Conservation (phyloP, 805 yeast genomes). For the Diddensiella caesifluorescens region DNA sequence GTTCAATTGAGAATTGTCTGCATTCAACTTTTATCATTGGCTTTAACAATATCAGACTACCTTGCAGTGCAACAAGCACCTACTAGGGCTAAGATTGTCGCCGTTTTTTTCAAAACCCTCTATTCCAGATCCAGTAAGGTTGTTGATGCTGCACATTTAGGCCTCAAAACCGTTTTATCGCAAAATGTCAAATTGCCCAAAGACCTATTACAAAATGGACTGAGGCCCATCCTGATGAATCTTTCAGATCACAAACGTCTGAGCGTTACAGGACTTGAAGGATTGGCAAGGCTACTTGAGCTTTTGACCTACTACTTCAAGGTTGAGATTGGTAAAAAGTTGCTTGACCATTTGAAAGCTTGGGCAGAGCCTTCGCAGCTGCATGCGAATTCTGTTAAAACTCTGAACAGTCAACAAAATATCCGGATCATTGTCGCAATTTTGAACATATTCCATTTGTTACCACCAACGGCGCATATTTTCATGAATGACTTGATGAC, state of each 20-base stretch:
- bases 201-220: conserved; percentile 89
- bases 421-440: conserved; percentile 87
- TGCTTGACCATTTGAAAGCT: conserved; percentile 88
- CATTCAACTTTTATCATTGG: conserved; percentile 72
- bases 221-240: conserved; percentile 93
- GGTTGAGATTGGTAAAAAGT: conserved; percentile 91
- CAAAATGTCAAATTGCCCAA: conserved; percentile 88
- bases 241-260: conserved; percentile 88
- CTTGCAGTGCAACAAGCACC: conserved; percentile 53
- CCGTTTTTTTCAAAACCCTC: conserved; percentile 91
- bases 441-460: conserved; percentile 80
- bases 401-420: conserved; percentile 71
- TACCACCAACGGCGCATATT: conserved; percentile 89
- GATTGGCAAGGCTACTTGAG: conserved; percentile 80
- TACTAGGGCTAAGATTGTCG: conserved; percentile 77
- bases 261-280: conserved; percentile 85
- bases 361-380: conserved; percentile 87
- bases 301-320: conserved; percentile 86
- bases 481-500: conserved; percentile 82
- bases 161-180: conserved; percentile 73
- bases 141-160: conserved; percentile 89
- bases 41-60: conserved; percentile 80
- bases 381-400: conserved; percentile 72
- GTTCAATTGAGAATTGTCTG: conserved; percentile 87
- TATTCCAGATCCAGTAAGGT: conserved; percentile 80